Base-by-base conservation (phyloP, 1,284 basidiomycete genomes). In the Melampsora larici-populina region DNA sequence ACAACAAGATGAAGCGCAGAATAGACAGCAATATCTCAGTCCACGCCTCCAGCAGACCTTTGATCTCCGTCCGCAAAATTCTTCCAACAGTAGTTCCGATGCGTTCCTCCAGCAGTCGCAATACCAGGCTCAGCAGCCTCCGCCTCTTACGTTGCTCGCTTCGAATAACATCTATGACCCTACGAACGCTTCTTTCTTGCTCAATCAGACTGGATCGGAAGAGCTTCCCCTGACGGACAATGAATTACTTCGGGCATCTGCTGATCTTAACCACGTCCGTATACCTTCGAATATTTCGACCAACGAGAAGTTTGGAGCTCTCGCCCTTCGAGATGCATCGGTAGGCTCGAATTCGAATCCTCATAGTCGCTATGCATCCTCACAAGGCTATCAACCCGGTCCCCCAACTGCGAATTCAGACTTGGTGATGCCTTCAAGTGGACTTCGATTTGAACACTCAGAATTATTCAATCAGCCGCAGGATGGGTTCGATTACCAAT, bases 231-330 rank as follows among this genome's bases (percentile, higher is more conserved):
- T 29, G n/a, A 29, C 55, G 8, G 55, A 60, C 9, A n/a, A 60
- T 17, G 55, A n/a, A 4, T 24, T 60, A 17, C 18, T 60, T 2
- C 55, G 29, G n/a, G 1, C 13, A 24, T 24, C 24, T 9, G 55
- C 29, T 24, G 55, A 60, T 60, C 55, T 60, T 7, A 24, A 60
- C 24, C 55, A 60, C 29, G 13, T 24, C 2, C 55, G 55, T 13
- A 29, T 29, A 29, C n/a, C 55, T 24, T 60, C 55, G 15, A 60
- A 24, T 24, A 5, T 24, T 60, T 24, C 55, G 9, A 29, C 55
- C 55, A 60, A 60, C 8, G 55, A 60, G 18, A 24, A 60, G 29
- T 60, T 60, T 60, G 55, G 55, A 60, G 55, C 55, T 24, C 55
- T 60, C 29, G 55, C 55, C 55, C 55, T 60, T 60, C 55, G 55